Conservation (phyloP, 495 filamentous ascomycete genomes). For the Rhypophila decipiens region DNA sequence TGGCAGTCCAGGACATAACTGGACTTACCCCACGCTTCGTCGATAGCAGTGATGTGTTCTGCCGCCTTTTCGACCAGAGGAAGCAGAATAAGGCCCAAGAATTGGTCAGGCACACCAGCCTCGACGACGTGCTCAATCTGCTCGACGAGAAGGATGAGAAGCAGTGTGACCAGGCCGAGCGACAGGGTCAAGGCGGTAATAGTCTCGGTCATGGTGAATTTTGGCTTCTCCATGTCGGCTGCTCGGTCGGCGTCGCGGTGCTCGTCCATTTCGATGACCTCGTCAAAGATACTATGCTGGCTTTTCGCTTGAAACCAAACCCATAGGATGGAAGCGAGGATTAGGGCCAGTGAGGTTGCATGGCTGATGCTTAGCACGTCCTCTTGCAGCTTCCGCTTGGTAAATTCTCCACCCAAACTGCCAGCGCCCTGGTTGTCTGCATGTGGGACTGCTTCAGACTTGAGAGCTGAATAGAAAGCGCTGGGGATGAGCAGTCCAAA, state of each 20-base stretch:
- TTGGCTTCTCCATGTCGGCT: constrained; percentile 56
- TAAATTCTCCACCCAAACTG: too few species aligned
- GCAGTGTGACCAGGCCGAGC: constrained; percentile 66
- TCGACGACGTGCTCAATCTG: constrained; percentile 70
- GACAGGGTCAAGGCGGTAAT: constrained; percentile 58
- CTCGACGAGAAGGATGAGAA: constrained; percentile 71
- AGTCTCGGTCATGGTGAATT: constrained; percentile 73
- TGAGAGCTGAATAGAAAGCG: constrained; percentile 30
- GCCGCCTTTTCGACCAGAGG: constrained; percentile 86
- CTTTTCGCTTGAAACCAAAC: constrained; percentile 72
- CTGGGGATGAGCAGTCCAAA: constrained; percentile 22
- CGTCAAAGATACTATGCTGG: constrained; percentile 66
- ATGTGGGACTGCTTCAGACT: constrained; percentile 12
- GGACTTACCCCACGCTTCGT: constrained; percentile 75
- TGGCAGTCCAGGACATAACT: too few species aligned
- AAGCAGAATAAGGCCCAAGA: constrained; percentile 67
- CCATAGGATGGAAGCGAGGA: constrained; percentile 69
- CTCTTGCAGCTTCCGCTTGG: constrained; percentile 32
- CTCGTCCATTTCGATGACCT: constrained; percentile 59
- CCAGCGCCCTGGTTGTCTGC: too few species aligned
- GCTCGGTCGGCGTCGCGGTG: constrained; percentile 59
- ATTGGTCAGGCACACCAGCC: constrained; percentile 61
- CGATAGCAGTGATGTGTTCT: constrained; percentile 79
- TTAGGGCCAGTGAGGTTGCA: constrained; percentile 65
- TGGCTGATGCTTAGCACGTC: constrained; percentile 62